Evolutionary conservation across 805 yeast genomes (phyloP).

Genomic region (Candida xyloterini): DNA sequence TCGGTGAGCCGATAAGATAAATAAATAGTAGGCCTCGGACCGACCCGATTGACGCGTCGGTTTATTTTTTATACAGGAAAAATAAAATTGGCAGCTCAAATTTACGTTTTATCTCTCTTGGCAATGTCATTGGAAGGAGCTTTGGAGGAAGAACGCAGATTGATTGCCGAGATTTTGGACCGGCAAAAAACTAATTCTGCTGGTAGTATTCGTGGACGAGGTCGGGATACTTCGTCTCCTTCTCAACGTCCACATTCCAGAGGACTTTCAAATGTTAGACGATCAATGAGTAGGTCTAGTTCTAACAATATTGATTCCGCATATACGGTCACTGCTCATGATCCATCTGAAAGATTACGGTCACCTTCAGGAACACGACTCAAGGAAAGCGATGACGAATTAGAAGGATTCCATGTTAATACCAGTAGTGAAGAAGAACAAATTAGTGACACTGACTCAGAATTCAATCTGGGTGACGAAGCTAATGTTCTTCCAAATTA

Average conservation of each 20-base stretch:
- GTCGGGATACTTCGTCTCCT: constrained; percentile 17
- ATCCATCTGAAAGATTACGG: constrained; percentile 64
- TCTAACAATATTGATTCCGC: constrained; percentile 29
- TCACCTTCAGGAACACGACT: constrained; percentile 14
- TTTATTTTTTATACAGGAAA: neutral
- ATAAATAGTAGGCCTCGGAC: neutral
- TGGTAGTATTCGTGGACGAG: constrained; percentile 20
- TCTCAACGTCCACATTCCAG: constrained; percentile 17
- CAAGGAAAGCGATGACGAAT: constrained; percentile 14
- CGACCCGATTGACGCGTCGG: constrained; percentile 9
- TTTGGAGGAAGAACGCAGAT: constrained; percentile 32
- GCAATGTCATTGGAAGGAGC: constrained; percentile 35
- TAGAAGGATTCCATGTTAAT: constrained; percentile 13
- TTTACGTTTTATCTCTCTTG: neutral
- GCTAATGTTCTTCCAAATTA: constrained; percentile 57
- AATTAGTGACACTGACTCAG: constrained; percentile 56
- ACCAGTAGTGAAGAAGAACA: constrained; percentile 54
- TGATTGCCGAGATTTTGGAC: constrained; percentile 30
- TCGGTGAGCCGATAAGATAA: constrained; percentile 14
- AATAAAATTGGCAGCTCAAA: neutral
- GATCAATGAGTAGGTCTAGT: constrained; percentile 25
- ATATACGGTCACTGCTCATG: constrained; percentile 69
- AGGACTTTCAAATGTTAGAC: constrained; percentile 23
- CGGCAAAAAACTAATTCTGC: constrained; percentile 22
- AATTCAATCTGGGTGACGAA: constrained; percentile 60